These are phyloP conservation scores for Xylaria sp. DNA, from an alignment of 495 filamentous ascomycete species.

Conservation along the genomic window DNA sequence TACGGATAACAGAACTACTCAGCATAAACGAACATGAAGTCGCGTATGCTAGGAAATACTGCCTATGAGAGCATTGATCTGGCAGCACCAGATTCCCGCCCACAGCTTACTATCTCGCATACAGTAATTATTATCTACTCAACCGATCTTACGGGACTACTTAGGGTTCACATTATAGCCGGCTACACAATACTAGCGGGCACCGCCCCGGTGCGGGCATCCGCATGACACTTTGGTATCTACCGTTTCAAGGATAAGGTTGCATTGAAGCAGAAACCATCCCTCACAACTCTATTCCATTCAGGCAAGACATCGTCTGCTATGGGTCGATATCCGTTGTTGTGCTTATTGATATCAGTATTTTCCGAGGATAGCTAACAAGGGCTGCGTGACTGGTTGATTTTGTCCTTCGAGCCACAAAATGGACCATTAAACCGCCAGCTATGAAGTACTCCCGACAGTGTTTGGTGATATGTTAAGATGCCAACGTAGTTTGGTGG, in stretches of 20 bases:
- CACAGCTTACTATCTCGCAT: background rate
- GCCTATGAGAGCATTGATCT: background rate
- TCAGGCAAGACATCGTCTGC: background rate
- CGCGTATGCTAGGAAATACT: background rate
- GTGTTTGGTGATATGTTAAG: background rate
- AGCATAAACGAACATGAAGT: background rate
- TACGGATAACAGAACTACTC: background rate
- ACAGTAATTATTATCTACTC: background rate
- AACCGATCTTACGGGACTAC: background rate
- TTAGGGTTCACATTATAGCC: background rate
- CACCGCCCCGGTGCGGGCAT: constrained; percentile 13
- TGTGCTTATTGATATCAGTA: background rate
- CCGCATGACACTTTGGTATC: constrained; percentile 16
- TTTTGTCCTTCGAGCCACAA: background rate
- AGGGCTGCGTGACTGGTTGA: background rate
- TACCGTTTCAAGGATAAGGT: constrained; percentile 9
- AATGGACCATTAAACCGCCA: background rate
- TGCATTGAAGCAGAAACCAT: constrained; percentile 1
- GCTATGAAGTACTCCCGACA: background rate
- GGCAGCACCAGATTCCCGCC: background rate
- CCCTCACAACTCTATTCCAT: background rate
- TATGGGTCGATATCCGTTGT: background rate
- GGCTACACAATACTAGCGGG: background rate
- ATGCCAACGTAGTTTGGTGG: background rate
- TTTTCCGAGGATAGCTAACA: background rate